Evolutionary conservation across 1,284 basidiomycete species (phyloP).

Genomic region (Trametes sp.): DNA sequence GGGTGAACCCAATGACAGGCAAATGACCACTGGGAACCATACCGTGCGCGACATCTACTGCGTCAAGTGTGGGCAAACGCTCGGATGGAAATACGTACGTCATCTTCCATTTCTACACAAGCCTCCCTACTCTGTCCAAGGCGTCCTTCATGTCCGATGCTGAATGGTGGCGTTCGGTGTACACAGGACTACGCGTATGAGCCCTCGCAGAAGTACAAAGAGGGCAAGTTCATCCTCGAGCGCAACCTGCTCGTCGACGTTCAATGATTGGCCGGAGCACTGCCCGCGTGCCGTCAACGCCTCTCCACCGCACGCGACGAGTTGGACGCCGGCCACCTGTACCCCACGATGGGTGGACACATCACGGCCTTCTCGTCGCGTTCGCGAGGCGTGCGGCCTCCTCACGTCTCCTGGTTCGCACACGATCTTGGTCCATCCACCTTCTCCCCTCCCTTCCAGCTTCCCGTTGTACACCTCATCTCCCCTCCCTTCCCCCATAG

Average conservation of each 20-base stretch:
- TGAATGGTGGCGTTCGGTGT: constrained; percentile 7
- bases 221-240: constrained; percentile 98
- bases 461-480: constrained; percentile 9
- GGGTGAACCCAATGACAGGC: constrained; percentile 88
- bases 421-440: constrained; percentile 29
- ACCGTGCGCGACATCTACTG: constrained; percentile 96
- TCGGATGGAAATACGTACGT: constrained; percentile 98
- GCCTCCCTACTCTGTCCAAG: neutral
- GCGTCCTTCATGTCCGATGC: constrained; percentile 2
- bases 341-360: constrained; percentile 2
- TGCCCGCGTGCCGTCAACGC: constrained; percentile 15
- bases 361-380: constrained; percentile 26
- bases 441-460: constrained; percentile 14
- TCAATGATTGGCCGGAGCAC: constrained; percentile 53
- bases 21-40: constrained; percentile 97
- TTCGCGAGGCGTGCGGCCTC: constrained; percentile 24
- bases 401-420: constrained; percentile 25
- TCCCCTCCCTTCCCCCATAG: constrained; percentile 9
- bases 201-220: constrained; percentile 93
- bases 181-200: constrained; percentile 91
- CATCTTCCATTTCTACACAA: constrained; percentile 1
- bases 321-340: constrained; percentile 20
- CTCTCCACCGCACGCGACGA: constrained; percentile 19
- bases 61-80: constrained; percentile 81
- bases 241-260: constrained; percentile 87